These are phyloP conservation scores for Claviceps sp. DNA, from an alignment of 2,329 filamentous ascomycete genomes.

Conservation along the genomic window DNA sequence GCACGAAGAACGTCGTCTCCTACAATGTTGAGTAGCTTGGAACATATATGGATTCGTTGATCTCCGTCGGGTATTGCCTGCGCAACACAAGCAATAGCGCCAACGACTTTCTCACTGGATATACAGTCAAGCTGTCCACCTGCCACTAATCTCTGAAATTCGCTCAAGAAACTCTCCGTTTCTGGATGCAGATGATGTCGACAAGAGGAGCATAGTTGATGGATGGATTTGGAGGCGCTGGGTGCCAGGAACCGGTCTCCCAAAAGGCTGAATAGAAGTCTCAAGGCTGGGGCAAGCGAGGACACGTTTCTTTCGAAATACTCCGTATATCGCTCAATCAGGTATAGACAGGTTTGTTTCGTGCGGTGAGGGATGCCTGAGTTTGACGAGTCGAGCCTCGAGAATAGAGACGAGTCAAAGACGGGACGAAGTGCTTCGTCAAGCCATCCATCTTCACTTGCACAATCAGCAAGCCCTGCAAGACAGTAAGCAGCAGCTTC, in stretches of 20 bases:
- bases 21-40: constrained; percentile 46
- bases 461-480: constrained; percentile 52
- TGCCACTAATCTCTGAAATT: constrained; percentile 55
- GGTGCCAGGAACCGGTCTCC: constrained; percentile 46
- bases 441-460: constrained; percentile 41
- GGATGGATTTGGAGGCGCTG: constrained; percentile 63
- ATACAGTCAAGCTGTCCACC: constrained; percentile 42
- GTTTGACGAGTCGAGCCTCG: constrained; percentile 36
- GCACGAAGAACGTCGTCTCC: constrained; percentile 36
- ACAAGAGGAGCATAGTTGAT: constrained; percentile 62
- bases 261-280: constrained; percentile 60
- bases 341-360: constrained; percentile 52
- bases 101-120: constrained; percentile 60
- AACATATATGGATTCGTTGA: constrained; percentile 38
- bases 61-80: constrained; percentile 53
- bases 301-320: constrained; percentile 61
- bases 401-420: constrained; percentile 47
- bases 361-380: constrained; percentile 45
- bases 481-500: constrained; percentile 52
- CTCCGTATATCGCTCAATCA: constrained; percentile 60
- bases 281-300: constrained; percentile 56
- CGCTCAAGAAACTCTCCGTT: constrained; percentile 52
- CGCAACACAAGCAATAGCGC: constrained; percentile 61
- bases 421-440: constrained; percentile 47
- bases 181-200: constrained; percentile 54